Percentiles rank a stretch among this genome's conserved stretches.
phyloP scores from a whole-genome alignment of 2,329 filamentous ascomycete species.

The Metarhizium robertsii region DNA sequence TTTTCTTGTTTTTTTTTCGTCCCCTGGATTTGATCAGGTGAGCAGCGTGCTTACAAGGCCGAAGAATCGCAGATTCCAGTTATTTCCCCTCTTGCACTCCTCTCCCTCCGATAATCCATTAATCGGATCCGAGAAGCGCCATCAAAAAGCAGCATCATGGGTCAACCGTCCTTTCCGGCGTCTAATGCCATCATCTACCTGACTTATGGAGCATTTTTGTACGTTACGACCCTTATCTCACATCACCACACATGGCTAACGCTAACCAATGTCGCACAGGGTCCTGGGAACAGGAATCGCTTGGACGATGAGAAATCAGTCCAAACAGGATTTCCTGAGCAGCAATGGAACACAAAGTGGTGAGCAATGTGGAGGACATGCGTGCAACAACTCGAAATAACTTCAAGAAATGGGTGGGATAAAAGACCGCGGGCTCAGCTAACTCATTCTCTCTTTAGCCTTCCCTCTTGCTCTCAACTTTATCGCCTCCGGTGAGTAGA shows the following conservation, averaged over 20 bases:
- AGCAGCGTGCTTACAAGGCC: background rate
- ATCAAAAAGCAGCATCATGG: slow-evolving; percentile 43
- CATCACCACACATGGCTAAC: background rate
- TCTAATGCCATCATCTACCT: slow-evolving; percentile 79
- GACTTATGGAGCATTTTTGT: slow-evolving; percentile 73
- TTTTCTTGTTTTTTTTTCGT: background rate
- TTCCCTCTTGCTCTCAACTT: slow-evolving; percentile 79
- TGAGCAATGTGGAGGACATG: slow-evolving; percentile 32
- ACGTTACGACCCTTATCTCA: slow-evolving; percentile 20
- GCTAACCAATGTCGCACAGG: slow-evolving; percentile 30
- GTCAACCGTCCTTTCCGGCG: slow-evolving; percentile 62
- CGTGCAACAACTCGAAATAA: background rate
- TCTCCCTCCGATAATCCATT: background rate
- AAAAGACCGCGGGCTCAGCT: background rate
- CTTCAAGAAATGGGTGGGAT: no score
- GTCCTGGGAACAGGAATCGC: slow-evolving; percentile 52
- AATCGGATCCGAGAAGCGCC: background rate
- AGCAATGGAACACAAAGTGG: slow-evolving; percentile 78
- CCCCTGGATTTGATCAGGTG: background rate
- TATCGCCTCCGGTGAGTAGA: slow-evolving; percentile 81
- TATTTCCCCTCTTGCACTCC: background rate
- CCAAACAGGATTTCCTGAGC: slow-evolving; percentile 62
- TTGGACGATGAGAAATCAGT: slow-evolving; percentile 51
- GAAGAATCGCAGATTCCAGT: background rate
- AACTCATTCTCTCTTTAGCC: slow-evolving; percentile 35